Percentiles rank a stretch among this genome's conserved stretches.
phyloP scores from a whole-genome alignment of 1,284 basidiomycete genomes.

The Leccinum subrobustum region DNA sequence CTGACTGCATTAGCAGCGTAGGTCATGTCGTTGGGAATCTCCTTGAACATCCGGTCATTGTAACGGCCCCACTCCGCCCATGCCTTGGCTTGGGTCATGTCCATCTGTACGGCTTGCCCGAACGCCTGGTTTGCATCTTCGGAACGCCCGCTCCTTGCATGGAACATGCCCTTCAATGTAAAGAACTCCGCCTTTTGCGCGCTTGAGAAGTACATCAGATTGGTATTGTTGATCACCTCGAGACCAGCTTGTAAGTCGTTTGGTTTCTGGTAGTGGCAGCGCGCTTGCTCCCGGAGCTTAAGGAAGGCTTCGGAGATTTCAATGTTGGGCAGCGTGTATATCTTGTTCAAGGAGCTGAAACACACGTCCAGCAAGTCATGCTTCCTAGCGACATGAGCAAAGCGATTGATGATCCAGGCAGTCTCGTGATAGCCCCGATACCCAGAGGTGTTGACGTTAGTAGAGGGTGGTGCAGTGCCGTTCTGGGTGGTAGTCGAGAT shows the following conservation, averaged over 20 bases:
- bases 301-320: conserved; percentile 99
- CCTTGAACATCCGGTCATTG: conserved; percentile 93
- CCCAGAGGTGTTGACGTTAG: conserved; percentile 82
- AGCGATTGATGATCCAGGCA: conserved; percentile 99
- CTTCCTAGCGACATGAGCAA: conserved; percentile 98
- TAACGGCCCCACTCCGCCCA: conserved; percentile 99
- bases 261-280: conserved; percentile 96
- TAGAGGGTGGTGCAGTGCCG: conserved; percentile 46
- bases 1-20: conserved; percentile 91
- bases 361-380: conserved; percentile 97
- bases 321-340: conserved; percentile 98
- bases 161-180: conserved; percentile 99
- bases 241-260: conserved; percentile 92
- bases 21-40: conserved; percentile 69
- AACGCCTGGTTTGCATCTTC: conserved; percentile 95
- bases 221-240: conserved; percentile 99
- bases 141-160: conserved; percentile 82
- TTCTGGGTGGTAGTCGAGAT: conserved; percentile 57
- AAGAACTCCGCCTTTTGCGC: conserved; percentile 98
- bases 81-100: conserved; percentile 92
- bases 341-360: conserved; percentile 93
- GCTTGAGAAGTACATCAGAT: conserved; percentile 96
- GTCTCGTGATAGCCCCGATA: conserved; percentile 99
- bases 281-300: conserved; percentile 98
- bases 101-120: conserved; percentile 93